phyloP scores from a whole-genome alignment of 768 basidiomycete genomes.

The Leccinum ochraceum region DNA sequence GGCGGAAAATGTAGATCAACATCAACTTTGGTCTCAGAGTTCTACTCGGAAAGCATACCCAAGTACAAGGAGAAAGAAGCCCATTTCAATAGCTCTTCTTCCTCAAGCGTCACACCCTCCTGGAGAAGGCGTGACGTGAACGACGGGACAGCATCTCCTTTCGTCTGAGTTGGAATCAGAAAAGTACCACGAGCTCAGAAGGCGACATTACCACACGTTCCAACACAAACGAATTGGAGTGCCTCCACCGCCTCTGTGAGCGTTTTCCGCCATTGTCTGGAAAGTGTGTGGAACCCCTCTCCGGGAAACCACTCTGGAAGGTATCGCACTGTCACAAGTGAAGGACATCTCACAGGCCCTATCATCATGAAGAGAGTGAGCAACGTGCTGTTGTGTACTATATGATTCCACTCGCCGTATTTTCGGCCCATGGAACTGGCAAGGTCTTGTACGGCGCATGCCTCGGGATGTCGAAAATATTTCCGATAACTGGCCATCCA shows the following conservation, averaged over 20 bases:
- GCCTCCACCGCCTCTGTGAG: constrained; percentile 1
- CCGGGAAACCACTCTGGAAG: constrained; percentile 27
- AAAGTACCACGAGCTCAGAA: too few species aligned
- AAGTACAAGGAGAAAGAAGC: constrained; percentile 17
- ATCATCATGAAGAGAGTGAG: constrained; percentile 11
- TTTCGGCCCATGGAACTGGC: constrained; percentile 28
- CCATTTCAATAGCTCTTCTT: constrained; percentile 18
- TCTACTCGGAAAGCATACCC: constrained; percentile 6
- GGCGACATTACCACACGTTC: constrained; percentile 6
- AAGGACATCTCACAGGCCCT: constrained; percentile 12
- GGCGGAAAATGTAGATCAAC: neutral
- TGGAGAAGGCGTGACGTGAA: constrained; percentile 16
- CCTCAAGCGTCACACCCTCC: constrained; percentile 4
- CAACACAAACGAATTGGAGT: constrained; percentile 11
- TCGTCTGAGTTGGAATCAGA: constrained; percentile 5
- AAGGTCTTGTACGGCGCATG: constrained; percentile 51
- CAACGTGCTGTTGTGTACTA: neutral
- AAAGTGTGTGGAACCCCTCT: constrained; percentile 16
- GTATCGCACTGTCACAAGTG: constrained; percentile 12
- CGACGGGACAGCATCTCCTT: constrained; percentile 12
- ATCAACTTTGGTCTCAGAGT: neutral
- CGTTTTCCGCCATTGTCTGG: constrained; percentile 6
- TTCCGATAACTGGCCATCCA: constrained; percentile 19
- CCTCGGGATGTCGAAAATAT: constrained; percentile 55
- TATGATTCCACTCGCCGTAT: constrained; percentile 42